Conservation (phyloP, 306 rosid species). For the Myrica gale region DNA sequence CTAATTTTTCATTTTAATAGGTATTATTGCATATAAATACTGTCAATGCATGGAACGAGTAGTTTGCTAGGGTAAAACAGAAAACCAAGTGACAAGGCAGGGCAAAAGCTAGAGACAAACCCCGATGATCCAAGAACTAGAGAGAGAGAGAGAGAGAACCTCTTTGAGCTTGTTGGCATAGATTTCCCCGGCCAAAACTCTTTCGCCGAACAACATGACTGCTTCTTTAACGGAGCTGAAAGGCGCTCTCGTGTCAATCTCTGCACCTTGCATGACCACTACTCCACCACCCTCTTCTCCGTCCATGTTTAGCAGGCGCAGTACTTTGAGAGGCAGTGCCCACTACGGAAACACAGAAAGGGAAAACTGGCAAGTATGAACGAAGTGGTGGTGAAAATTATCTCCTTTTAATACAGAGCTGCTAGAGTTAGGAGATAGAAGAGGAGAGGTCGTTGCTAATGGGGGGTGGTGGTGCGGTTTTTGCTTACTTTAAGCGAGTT, state of each 20-base stretch:
- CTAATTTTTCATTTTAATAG: too few species aligned
- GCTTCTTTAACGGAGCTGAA: conserved; percentile 89
- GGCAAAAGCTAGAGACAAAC: too few species aligned
- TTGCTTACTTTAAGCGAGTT: conserved; percentile 32
- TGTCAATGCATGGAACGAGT: too few species aligned
- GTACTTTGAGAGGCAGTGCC: background rate
- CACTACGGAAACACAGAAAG: background rate
- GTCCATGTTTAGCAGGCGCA: conserved; percentile 30
- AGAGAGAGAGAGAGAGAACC: conserved; percentile 34
- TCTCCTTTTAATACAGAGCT: conserved; percentile 37
- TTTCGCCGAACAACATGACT: conserved; percentile 76
- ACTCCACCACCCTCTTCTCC: conserved; percentile 27
- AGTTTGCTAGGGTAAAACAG: too few species aligned
- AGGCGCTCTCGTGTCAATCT: conserved; percentile 83
- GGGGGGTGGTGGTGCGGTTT: conserved; percentile 43
- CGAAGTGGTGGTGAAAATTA: conserved; percentile 18
- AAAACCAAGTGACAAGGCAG: too few species aligned
- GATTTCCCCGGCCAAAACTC: conserved; percentile 75
- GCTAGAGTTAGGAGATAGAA: background rate
- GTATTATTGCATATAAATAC: too few species aligned
- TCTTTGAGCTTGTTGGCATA: conserved; percentile 73
- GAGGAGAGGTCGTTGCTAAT: conserved; percentile 29
- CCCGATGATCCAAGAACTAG: background rate
- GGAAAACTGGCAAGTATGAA: conserved; percentile 9
- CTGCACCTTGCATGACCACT: conserved; percentile 52